Base-by-base conservation (phyloP, 1,284 basidiomycete species). In the Cutaneotrichosporon sp. region DNA sequence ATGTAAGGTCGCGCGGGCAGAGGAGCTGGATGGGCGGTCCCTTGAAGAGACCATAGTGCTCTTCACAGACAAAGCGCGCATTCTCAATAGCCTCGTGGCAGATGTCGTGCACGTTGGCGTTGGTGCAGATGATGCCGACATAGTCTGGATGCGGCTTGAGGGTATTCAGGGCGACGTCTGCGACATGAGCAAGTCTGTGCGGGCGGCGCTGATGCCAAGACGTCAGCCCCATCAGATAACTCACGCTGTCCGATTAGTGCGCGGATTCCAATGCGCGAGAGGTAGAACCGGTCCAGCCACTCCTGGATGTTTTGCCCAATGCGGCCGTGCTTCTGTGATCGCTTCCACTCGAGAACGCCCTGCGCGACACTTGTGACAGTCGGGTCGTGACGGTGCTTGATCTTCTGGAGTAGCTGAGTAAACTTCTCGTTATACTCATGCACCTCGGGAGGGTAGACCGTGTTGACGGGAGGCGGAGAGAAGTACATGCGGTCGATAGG, bases 61-160 rank as follows among this genome's bases (percentile, higher is more conserved):
- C 96, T 82, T 98, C 96, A 82, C 96, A 98, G 9, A 99, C 94
- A 78, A 93, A 99, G 34, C 93, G 87, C 5, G 97, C 94, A 78
- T 99, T 99, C 80, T 99, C 77, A 72, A 99, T 98, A 0, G 97
- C 92, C 84, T 99, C 97, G 78, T 92, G 91, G n/a, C 95, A 89
- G 67, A 97, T 95, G 75, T 97, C 92, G 72, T 93, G 91, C 0
- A 97, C 89, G 77, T 94, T 97, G 86, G 96, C 91, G 76, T 90
- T 86, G 5, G 92, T 98, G 81, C 96, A 99, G 75, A 99, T 99
- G 76, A 99, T 98, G 8, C 96, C 97, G 42, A 99, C 96, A 75
- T 97, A 97, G 78, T 95, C 89, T 63, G 87, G 85, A 73, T 97
- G 92, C 0, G 92, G 86, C 70, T 91, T 88, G 59, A 95, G 87